Conservation (phyloP, 768 basidiomycete species). For the Mycena amicta region DNA sequence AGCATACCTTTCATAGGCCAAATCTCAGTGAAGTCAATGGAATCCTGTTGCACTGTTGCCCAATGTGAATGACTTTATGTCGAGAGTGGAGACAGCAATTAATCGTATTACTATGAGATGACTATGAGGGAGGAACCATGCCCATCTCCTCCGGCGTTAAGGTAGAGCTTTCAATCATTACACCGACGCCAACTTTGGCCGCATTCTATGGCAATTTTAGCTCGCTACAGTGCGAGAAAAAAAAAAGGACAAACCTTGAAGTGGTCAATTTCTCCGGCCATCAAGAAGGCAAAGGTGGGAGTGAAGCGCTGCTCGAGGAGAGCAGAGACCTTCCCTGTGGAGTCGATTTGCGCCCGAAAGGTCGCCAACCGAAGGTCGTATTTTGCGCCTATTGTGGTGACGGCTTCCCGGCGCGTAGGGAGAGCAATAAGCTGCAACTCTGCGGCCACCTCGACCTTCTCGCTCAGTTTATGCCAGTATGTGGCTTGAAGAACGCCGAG, state of each 20-base stretch:
- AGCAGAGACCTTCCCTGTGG: slow-evolving; percentile 93
- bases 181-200: slow-evolving; percentile 93
- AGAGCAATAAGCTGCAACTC: slow-evolving; percentile 84
- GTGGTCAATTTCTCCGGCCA: slow-evolving; percentile 98
- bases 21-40: too few relatives aligned
- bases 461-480: slow-evolving; percentile 95
- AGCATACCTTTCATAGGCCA: too few relatives aligned
- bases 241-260: slow-evolving; percentile 67
- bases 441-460: slow-evolving; percentile 96
- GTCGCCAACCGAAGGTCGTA: slow-evolving; percentile 94
- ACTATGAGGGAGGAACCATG: slow-evolving; percentile 53
- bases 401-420: slow-evolving; percentile 82
- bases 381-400: slow-evolving; percentile 93
- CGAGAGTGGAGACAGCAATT: not conserved
- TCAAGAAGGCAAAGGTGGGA: slow-evolving; percentile 91
- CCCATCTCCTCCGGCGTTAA: slow-evolving; percentile 87
- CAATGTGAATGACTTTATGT: not conserved
- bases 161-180: slow-evolving; percentile 91
- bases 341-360: slow-evolving; percentile 94
- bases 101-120: slow-evolving; percentile 12
- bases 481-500: slow-evolving; percentile 85
- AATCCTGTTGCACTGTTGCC: too few relatives aligned
- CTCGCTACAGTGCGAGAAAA: slow-evolving; percentile 2
- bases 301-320: slow-evolving; percentile 95
- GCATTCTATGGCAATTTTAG: slow-evolving; percentile 61